Conservation (phyloP, 106 monocot genomes). For the Gastrodia elata region DNA sequence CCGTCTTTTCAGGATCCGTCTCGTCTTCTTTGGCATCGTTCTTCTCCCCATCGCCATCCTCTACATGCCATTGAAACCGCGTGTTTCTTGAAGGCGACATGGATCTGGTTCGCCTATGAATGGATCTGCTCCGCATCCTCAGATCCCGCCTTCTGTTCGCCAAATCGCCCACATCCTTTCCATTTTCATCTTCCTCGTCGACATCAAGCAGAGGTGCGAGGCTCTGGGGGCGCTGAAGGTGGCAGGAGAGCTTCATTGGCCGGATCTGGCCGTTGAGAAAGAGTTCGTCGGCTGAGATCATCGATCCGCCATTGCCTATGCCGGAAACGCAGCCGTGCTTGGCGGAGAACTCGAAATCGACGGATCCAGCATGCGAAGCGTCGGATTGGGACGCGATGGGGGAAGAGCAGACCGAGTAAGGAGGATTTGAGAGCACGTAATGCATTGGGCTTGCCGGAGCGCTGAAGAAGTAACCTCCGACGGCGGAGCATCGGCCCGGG, state of each 20-base stretch:
- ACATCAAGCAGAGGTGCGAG: conserved; percentile 45
- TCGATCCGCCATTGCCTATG: conserved; percentile 24
- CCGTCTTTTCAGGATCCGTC: conserved; percentile 18
- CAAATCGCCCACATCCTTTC: conserved; percentile 4
- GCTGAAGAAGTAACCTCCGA: conserved; percentile 41
- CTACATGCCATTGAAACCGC: conserved; percentile 32
- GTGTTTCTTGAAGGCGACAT: conserved; percentile 68
- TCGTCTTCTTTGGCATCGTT: conserved; percentile 6
- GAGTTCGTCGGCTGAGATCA: conserved; percentile 78
- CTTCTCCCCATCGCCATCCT: conserved; percentile 16
- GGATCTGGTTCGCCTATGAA: conserved; percentile 79
- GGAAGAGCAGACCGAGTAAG: conserved; percentile 5
- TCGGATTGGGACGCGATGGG: background rate
- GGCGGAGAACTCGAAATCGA: conserved; percentile 43
- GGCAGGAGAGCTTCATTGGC: conserved; percentile 57
- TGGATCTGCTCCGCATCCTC: conserved; percentile 57
- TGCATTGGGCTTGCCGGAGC: conserved; percentile 68
- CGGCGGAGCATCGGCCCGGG: conserved; percentile 25
- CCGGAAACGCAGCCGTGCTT: conserved; percentile 1
- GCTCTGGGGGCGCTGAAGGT: conserved; percentile 38
- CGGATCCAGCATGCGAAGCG: conserved; percentile 12
- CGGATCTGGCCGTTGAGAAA: conserved; percentile 82
- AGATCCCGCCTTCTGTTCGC: conserved; percentile 41
- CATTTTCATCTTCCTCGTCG: conserved; percentile 33
- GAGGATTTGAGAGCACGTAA: conserved; percentile 31